Percentiles rank a stretch among this genome's conserved stretches.
Conservation (phyloP, 2,329 filamentous ascomycete species). For the Botrytis galanthina region DNA sequence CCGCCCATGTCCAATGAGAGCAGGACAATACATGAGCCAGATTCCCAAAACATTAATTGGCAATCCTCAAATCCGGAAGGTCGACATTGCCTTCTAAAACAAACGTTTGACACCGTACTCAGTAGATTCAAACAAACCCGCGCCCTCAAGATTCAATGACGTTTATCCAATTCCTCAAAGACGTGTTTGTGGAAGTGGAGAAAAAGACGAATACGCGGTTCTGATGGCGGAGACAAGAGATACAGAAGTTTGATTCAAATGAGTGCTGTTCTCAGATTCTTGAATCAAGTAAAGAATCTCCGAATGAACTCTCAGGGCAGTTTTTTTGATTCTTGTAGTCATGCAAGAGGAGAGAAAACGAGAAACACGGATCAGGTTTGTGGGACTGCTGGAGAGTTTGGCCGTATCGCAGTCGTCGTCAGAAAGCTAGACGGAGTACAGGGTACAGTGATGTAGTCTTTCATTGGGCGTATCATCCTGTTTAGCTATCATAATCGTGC, state of each 20-base stretch:
- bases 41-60: neutral
- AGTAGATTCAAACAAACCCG: accelerated
- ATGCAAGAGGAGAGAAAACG: neutral
- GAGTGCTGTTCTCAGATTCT: neutral
- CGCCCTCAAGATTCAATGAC: neutral
- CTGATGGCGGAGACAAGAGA: neutral
- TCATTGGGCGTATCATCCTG: neutral
- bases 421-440: neutral
- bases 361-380: neutral
- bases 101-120: neutral
- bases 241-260: neutral
- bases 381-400: neutral
- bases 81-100: neutral
- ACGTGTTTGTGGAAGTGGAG: too few species aligned
- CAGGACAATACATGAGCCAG: too few species aligned
- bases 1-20: neutral
- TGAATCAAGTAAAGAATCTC: neutral
- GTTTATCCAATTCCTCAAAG: neutral
- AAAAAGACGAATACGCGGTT: neutral
- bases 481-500: neutral
- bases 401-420: neutral
- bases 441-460: neutral
- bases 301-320: neutral
- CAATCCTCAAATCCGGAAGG: neutral
- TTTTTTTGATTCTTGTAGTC: neutral